phyloP scores from a whole-genome alignment of 202 grass and related monocot genomes.

The Eragrostis tef region DNA sequence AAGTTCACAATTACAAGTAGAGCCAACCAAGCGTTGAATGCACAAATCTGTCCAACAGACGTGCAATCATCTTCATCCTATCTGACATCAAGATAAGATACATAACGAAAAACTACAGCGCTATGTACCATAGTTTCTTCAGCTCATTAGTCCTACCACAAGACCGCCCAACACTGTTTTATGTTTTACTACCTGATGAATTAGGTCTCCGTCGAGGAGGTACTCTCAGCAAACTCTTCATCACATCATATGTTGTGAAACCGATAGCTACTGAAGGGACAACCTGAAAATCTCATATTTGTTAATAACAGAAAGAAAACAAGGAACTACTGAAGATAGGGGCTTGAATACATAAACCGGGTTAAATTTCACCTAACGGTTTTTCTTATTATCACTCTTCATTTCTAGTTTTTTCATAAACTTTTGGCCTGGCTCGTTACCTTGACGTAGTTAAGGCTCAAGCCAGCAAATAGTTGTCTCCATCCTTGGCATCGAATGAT shows the following conservation, averaged over 20 bases:
- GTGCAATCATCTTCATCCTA: not conserved
- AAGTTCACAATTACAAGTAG: slow-evolving; percentile 30
- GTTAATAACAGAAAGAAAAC: not conserved
- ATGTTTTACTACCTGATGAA: slow-evolving; percentile 46
- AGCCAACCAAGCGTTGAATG: not conserved
- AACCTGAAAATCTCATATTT: slow-evolving; percentile 50
- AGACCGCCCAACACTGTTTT: slow-evolving; percentile 20
- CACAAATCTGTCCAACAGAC: slow-evolving; percentile 10
- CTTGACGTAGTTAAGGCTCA: slow-evolving; percentile 90
- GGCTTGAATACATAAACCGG: not conserved
- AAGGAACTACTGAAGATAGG: not conserved
- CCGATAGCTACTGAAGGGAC: slow-evolving; percentile 94
- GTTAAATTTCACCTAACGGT: not conserved
- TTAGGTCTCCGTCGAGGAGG: slow-evolving; percentile 65
- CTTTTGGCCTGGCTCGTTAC: slow-evolving; percentile 32
- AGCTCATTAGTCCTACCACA: not conserved
- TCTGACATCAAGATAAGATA: not conserved
- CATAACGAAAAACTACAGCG: not conserved
- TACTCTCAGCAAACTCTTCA: slow-evolving; percentile 78
- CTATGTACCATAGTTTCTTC: not conserved
- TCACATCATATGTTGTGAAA: slow-evolving; percentile 94
- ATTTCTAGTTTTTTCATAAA: too few relatives aligned
- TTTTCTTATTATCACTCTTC: not conserved
- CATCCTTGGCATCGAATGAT: slow-evolving; percentile 67
- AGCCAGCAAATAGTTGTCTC: slow-evolving; percentile 75